phyloP scores from a whole-genome alignment of 2,329 filamentous ascomycete genomes.

The Alternaria sp. region DNA sequence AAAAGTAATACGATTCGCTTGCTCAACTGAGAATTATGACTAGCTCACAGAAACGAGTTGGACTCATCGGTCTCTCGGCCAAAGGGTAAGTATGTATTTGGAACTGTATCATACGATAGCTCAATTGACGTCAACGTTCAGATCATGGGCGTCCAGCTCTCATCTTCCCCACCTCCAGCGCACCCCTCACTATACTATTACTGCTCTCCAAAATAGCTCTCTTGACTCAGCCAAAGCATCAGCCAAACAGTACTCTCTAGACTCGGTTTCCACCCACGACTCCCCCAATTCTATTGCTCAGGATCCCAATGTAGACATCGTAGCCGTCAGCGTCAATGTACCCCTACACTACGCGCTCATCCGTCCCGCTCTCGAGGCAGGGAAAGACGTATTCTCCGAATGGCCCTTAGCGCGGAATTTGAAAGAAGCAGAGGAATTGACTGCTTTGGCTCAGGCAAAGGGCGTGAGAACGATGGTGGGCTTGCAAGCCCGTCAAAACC shows the following conservation, averaged over 20 bases:
- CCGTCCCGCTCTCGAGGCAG: slow-evolving; percentile 54
- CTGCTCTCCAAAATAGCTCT: slow-evolving; percentile 61
- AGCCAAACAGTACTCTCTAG: slow-evolving; percentile 53
- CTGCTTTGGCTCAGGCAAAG: slow-evolving; percentile 52
- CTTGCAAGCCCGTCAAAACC: slow-evolving; percentile 57
- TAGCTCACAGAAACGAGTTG: slow-evolving; percentile 32
- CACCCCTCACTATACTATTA: slow-evolving; percentile 55
- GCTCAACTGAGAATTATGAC: neutral
- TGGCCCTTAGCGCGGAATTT: slow-evolving; percentile 59
- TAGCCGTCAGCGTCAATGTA: slow-evolving; percentile 58
- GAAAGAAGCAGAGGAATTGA: slow-evolving; percentile 55
- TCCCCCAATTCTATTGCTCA: slow-evolving; percentile 55
- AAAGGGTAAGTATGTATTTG: slow-evolving; percentile 29
- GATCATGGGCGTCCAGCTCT: slow-evolving; percentile 50
- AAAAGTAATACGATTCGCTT: neutral
- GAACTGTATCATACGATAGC: neutral
- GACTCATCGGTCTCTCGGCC: slow-evolving; percentile 46
- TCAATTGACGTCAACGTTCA: neutral
- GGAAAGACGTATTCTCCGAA: slow-evolving; percentile 59
- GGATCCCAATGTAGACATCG: slow-evolving; percentile 59
- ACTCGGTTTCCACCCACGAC: slow-evolving; percentile 54
- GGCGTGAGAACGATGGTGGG: slow-evolving; percentile 58
- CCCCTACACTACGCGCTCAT: slow-evolving; percentile 55
- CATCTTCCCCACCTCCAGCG: slow-evolving; percentile 52
- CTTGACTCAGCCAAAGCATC: slow-evolving; percentile 43